Percentiles rank a stretch among this genome's conserved stretches.
These are phyloP conservation scores for Cercospora sojina DNA, from an alignment of 2,329 filamentous ascomycete genomes.

Conservation along the genomic window DNA sequence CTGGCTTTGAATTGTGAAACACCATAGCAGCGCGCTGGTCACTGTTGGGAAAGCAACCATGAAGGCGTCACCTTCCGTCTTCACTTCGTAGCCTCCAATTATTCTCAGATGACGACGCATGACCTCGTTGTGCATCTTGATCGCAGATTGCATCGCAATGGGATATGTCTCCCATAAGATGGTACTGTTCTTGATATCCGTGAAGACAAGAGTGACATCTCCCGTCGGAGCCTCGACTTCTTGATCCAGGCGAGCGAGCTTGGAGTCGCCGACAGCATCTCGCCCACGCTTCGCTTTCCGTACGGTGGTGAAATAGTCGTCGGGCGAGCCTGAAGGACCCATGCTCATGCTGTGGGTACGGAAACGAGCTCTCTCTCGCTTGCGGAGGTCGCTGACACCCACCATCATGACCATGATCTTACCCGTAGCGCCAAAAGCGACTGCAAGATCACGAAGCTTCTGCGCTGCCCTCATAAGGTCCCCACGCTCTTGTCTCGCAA, in stretches of 20 bases:
- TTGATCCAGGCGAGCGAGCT: constrained; percentile 78
- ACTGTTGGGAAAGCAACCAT: constrained; percentile 99
- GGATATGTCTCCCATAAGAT: constrained; percentile 94
- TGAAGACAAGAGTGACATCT: constrained; percentile 91
- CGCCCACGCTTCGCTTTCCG: constrained; percentile 62
- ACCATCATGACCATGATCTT: constrained; percentile 99
- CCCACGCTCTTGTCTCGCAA: constrained; percentile 78
- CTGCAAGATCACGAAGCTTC: constrained; percentile 89
- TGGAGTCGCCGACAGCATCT: constrained; percentile 72
- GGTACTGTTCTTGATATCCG: constrained; percentile 98
- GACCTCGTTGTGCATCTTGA: constrained; percentile 95
- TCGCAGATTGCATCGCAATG: constrained; percentile 91
- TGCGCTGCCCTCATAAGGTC: constrained; percentile 95
- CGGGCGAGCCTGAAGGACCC: constrained; percentile 70
- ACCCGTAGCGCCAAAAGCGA: constrained; percentile 87
- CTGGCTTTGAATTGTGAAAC: constrained; percentile 86
- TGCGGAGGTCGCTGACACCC: constrained; percentile 85
- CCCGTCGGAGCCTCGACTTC: constrained; percentile 90
- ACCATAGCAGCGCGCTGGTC: constrained; percentile 92
- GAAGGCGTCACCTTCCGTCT: constrained; percentile 98
- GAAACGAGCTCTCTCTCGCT: constrained; percentile 72
- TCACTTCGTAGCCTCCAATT: constrained; percentile 97
- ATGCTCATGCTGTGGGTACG: constrained; percentile 83
- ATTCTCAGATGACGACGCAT: constrained; percentile 91
- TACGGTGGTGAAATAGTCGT: constrained; percentile 65